These are phyloP conservation scores for Phycomyces blakesleeanus DNA, from an alignment of 192 early-diverging fungal genomes.

Conservation along the genomic window DNA sequence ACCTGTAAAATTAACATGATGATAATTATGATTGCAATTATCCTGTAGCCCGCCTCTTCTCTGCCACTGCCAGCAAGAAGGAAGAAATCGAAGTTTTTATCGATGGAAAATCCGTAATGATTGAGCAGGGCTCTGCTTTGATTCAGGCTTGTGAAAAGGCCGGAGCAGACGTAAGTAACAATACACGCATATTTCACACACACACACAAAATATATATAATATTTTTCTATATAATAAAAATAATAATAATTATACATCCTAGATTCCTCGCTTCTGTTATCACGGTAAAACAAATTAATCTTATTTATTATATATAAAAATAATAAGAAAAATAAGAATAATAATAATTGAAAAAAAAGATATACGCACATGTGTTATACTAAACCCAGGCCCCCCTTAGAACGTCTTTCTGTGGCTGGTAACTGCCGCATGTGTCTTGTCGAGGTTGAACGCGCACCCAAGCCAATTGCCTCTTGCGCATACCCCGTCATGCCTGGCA, in stretches of 20 bases:
- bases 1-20: background rate
- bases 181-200: too few species aligned
- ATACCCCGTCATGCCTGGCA: conserved; percentile 94
- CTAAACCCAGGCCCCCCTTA: conserved; percentile 36
- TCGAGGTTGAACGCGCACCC: conserved; percentile 94
- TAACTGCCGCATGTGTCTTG: conserved; percentile 99
- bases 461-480: conserved; percentile 97
- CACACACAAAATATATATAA: too few species aligned
- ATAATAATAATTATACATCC: background rate
- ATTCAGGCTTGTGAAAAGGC: conserved; percentile 98
- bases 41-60: conserved; percentile 35
- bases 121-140: conserved; percentile 88
- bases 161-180: conserved; percentile 61
- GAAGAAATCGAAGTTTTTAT: conserved; percentile 87
- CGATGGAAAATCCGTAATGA: conserved; percentile 83
- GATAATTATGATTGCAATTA: background rate
- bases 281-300: conserved; percentile 32
- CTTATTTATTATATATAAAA: background rate
- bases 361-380: background rate
- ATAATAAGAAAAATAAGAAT: background rate
- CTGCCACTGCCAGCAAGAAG: conserved; percentile 40
- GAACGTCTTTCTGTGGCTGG: conserved; percentile 94
- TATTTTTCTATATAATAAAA: too few species aligned
- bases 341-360: background rate
- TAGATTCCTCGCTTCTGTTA: conserved; percentile 76